phyloP scores from a whole-genome alignment of 2,329 filamentous ascomycete genomes.

The Aspergillus phoenicis region DNA sequence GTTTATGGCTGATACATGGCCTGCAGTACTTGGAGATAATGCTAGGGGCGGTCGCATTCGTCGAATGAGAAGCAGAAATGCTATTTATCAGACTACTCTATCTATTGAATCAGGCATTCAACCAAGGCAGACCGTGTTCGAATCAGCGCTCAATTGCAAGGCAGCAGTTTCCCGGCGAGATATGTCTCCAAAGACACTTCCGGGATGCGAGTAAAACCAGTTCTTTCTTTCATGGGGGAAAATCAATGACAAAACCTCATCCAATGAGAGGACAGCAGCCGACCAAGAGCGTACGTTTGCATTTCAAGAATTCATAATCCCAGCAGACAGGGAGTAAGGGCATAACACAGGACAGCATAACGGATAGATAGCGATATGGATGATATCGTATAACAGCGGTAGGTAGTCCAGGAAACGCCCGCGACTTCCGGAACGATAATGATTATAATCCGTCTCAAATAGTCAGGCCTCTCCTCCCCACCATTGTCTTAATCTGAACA shows the following conservation, averaged over 20 bases:
- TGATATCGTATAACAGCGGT: background rate
- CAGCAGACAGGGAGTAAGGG: background rate
- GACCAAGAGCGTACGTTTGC: background rate
- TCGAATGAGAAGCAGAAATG: background rate
- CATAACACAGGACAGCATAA: background rate
- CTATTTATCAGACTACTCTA: background rate
- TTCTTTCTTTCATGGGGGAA: background rate
- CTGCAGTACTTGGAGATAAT: too few relatives aligned
- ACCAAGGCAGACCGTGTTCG: background rate
- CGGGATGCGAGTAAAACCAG: background rate
- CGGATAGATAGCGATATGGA: background rate
- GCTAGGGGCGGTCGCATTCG: too few relatives aligned
- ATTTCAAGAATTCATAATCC: background rate
- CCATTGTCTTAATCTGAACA: background rate
- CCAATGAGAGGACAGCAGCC: background rate
- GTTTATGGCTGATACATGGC: too few relatives aligned
- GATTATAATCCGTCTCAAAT: slow-evolving; percentile 14
- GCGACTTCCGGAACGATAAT: slow-evolving; percentile 14
- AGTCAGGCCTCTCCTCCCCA: background rate
- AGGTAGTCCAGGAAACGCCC: slow-evolving; percentile 15
- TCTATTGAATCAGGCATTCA: background rate
- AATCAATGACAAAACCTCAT: background rate
- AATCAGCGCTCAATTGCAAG: slow-evolving; percentile 14
- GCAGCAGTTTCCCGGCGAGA: background rate
- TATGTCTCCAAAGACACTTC: background rate